These are phyloP conservation scores for Trichopus zeylanicus DNA, from an alignment of 116 monocot species.

Conservation along the genomic window DNA sequence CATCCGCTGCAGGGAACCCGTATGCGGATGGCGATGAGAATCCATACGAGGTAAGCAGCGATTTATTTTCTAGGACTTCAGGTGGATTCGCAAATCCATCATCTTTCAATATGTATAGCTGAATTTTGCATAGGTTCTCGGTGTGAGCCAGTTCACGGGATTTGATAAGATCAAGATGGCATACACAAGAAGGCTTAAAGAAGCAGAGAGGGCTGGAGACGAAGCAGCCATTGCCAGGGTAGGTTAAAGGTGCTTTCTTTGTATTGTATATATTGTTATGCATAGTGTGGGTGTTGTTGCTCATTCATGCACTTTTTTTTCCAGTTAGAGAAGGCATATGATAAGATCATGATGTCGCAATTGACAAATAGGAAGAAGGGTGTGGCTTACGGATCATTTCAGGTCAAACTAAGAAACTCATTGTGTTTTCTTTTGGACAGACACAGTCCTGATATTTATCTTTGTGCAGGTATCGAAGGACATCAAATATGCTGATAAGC, in stretches of 20 bases:
- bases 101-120: background rate
- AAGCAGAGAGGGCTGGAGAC: slow-evolving; percentile 80
- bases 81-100: background rate
- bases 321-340: slow-evolving; percentile 92
- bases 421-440: background rate
- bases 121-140: slow-evolving; percentile 19
- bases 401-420: slow-evolving; percentile 31
- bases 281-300: background rate
- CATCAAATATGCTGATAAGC: slow-evolving; percentile 89
- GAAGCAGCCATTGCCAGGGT: slow-evolving; percentile 53
- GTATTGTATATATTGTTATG: background rate
- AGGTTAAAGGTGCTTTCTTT: slow-evolving; percentile 18
- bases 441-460: background rate
- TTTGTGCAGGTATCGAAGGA: slow-evolving; percentile 70
- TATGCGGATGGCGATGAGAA: slow-evolving; percentile 49
- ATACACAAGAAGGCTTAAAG: slow-evolving; percentile 57
- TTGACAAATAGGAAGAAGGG: slow-evolving; percentile 85
- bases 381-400: slow-evolving; percentile 75
- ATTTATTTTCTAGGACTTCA: background rate
- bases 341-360: slow-evolving; percentile 92
- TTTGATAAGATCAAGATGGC: slow-evolving; percentile 77
- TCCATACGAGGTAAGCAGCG: slow-evolving; percentile 59
- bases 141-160: slow-evolving; percentile 62
- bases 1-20: slow-evolving; percentile 52
- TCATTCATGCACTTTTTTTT: background rate